Evolutionary conservation across 441 rosid species (phyloP).

Genomic region (Sinapis alba): DNA sequence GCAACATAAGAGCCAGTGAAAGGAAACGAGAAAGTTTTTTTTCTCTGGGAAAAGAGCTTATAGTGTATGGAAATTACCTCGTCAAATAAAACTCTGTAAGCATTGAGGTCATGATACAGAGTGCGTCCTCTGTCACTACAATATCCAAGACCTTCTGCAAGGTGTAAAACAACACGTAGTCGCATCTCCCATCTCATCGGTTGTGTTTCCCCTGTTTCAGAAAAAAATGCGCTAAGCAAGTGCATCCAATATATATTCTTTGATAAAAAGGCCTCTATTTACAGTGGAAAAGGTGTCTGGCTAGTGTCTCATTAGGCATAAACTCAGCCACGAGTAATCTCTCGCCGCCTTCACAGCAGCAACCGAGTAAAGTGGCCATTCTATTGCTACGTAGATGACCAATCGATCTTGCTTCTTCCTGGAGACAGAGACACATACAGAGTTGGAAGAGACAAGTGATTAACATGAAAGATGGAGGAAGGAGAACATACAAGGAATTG

Average conservation of each 20-base stretch:
- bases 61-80: conserved; percentile 43
- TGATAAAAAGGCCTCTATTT: conserved; percentile 11
- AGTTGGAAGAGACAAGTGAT: neutral
- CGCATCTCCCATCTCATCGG: conserved; percentile 79
- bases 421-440: conserved; percentile 1
- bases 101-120: conserved; percentile 66
- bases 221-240: neutral
- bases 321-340: conserved; percentile 63
- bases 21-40: neutral
- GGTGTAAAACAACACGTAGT: conserved; percentile 57
- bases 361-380: conserved; percentile 63
- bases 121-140: conserved; percentile 54
- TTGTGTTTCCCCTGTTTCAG: conserved; percentile 58
- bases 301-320: conserved; percentile 64
- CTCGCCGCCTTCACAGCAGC: conserved; percentile 60
- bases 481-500: conserved; percentile 50
- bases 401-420: conserved; percentile 66
- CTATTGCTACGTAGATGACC: conserved; percentile 59
- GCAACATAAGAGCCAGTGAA: conserved; percentile 4
- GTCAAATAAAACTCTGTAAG: conserved; percentile 66
- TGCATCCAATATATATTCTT: neutral
- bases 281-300: conserved; percentile 74
- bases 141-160: conserved; percentile 64
- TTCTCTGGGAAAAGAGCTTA: neutral
- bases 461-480: neutral